Percentiles rank a stretch among this genome's conserved stretches.
These are phyloP conservation scores for Lophiostoma macrostomum DNA, from an alignment of 495 filamentous ascomycete genomes.

Conservation along the genomic window DNA sequence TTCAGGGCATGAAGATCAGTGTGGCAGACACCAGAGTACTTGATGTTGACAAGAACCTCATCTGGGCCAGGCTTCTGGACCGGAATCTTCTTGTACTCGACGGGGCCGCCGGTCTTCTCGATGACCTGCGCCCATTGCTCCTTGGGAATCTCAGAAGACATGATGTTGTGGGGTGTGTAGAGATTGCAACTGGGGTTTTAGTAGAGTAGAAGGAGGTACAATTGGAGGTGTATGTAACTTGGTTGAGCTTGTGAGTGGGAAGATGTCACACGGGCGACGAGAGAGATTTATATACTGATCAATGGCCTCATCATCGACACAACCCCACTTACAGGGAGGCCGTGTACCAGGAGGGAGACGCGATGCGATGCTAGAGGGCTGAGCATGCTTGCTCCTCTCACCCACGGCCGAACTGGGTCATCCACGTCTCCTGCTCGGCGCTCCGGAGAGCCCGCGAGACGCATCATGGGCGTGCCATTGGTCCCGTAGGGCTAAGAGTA, in stretches of 20 bases:
- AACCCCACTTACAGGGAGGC: constrained; percentile 6
- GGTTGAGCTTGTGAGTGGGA: neutral
- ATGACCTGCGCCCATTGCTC: constrained; percentile 87
- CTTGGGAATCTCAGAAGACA: constrained; percentile 54
- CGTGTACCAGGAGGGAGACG: neutral
- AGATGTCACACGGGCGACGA: neutral
- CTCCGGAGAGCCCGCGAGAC: neutral
- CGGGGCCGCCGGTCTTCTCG: constrained; percentile 69
- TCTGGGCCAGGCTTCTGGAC: constrained; percentile 76
- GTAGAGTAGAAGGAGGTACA: no score
- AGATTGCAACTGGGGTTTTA: neutral
- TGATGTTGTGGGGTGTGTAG: constrained; percentile 10
- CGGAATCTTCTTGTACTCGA: constrained; percentile 77
- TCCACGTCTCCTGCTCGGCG: neutral
- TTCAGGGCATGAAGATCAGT: constrained; percentile 77
- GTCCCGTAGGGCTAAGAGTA: neutral
- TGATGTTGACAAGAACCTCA: constrained; percentile 87
- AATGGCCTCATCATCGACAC: neutral
- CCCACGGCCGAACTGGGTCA: neutral
- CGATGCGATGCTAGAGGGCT: neutral
- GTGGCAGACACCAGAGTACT: constrained; percentile 91
- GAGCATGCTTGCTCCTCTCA: constrained; percentile 1
- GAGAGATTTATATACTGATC: constrained; percentile 4
- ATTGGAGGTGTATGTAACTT: neutral
- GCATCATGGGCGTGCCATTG: neutral